Base-by-base conservation (phyloP, 768 basidiomycete species). In the Scleroderma citrinum region DNA sequence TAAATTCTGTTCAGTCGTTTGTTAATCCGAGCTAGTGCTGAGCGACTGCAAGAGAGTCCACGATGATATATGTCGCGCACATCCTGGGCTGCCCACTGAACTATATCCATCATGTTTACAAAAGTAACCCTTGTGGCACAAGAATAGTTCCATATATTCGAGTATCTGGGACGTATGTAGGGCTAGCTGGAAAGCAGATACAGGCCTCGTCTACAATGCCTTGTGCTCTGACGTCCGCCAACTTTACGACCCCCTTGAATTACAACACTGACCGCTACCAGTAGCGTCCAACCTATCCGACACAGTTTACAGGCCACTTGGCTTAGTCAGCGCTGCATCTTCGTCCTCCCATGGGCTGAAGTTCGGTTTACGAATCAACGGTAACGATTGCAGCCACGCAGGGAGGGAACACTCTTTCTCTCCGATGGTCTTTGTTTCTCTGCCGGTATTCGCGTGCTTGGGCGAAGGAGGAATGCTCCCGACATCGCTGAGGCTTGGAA, bases 261-360 rank as follows among this genome's bases (percentile, higher is more conserved):
- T 29, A 35, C 34, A 42, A 24, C 24, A 14, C 21, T 26, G 24
- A 32, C 37, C 12, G 48, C 37, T 31, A 31, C 47, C 24, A 34
- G 24, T 20, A 50, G 39, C 50, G 17, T 31, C 23, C 39, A 34
- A 37, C 20, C 37, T 32, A 41, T n/a, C 24, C 26, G 8, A n/a
- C 38, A 37, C 23, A 2, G 31, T 42, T 46, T 68, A 66, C 64
- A 56, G 54, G 17, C 46, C 50, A 54, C 56, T 62, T 14, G 35
- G 36, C 42, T 55, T 58, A 17, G 41, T 44, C 50, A 54, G 21
- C 19, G 17, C 55, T 46, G 53, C 56, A 41, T 83, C 83, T 53
- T 87, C 86, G 57, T 88, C 86, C 42, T 83, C 87, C 86, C 86
- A 89, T 29, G 87, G 87, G 58, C 85, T 88, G 60, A 88, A 90